Base-by-base conservation (phyloP, 352 stramenopile genomes). In the Thraustochytrium sp. region DNA sequence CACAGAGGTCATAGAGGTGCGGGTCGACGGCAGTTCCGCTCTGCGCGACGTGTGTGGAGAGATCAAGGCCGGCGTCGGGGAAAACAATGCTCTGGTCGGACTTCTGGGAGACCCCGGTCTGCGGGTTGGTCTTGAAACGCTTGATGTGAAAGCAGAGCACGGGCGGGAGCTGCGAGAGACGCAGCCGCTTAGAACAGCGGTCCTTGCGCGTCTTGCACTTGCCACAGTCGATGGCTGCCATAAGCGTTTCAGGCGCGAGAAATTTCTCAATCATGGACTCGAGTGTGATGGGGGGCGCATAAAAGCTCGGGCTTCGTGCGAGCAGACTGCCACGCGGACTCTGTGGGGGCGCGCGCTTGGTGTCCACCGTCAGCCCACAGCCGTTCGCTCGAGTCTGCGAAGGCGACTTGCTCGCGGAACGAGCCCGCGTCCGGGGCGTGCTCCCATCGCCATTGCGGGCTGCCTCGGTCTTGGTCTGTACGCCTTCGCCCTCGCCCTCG, bases 61-160 rank as follows among this genome's bases (percentile, higher is more conserved):
- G 37, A 26, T 80, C 68, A 16, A 80, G 68, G 29, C 42, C 51
- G 18, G 13, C 5, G 3, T 55, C 31, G 18, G 68, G 68, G 31
- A 80, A 80, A 23, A 51, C 40, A 23, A 80, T 53, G 3, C 31
- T 44, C 42, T 80, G 68, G 31, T 80, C 68, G 44, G 68, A 80
- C 42, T 80, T 80, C 63, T 63, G 44, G 21, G 68, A 9, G n/a
- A 55, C 38, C 8, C 44, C 53, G 8, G 46, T 34, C 2, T 61
- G 31, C n/a, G 44, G 8, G 37, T 53, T 53, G 23, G 68, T 26
- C 68, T 80, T 80, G 68, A 80, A 80, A 9, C 68, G 68, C 31
- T 80, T 80, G 49, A 80, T 80, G 42, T 80, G 68, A 31, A 80
- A 72, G 38, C 68, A 80, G 5, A 80, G 42, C 3, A 80, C 46